phyloP scores from a whole-genome alignment of 1,284 basidiomycete species.

The Thelephora terrestris region DNA sequence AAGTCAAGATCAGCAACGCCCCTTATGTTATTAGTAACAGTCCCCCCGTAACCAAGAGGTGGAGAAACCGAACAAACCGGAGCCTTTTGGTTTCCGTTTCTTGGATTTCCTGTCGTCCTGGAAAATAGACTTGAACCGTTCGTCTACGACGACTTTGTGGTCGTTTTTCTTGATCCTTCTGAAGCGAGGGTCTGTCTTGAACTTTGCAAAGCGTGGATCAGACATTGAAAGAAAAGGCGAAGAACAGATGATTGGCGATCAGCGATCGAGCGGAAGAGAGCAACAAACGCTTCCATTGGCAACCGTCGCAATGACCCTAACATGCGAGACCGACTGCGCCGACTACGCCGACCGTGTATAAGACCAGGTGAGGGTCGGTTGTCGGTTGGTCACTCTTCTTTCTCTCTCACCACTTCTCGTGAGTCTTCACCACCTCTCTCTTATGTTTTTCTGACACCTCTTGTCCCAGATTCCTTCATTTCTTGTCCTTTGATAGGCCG shows the following conservation, averaged over 20 bases:
- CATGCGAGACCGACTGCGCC: conserved; percentile 5
- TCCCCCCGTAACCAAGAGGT: neutral
- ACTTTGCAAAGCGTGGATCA: conserved; percentile 78
- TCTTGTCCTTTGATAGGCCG: conserved; percentile 14
- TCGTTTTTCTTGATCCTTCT: conserved; percentile 72
- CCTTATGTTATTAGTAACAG: neutral
- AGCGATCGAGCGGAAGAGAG: conserved; percentile 7
- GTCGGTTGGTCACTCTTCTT: conserved; percentile 8
- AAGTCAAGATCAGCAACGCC: conserved; percentile 2
- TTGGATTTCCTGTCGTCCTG: conserved; percentile 36
- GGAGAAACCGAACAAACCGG: conserved; percentile 11
- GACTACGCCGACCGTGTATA: neutral
- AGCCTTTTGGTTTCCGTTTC: conserved; percentile 37
- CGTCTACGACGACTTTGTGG: conserved; percentile 83
- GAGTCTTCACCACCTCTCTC: conserved; percentile 16
- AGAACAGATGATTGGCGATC: conserved; percentile 4
- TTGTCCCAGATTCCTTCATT: conserved; percentile 19
- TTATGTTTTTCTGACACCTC: conserved; percentile 10
- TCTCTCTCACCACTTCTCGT: conserved; percentile 19
- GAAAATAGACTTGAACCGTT: conserved; percentile 87
- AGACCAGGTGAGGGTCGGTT: conserved; percentile 14
- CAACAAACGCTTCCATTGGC: conserved; percentile 10
- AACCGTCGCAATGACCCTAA: neutral
- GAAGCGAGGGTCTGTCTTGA: conserved; percentile 92
- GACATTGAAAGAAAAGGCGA: conserved; percentile 37